Evolutionary conservation across 331 rosid species (phyloP).

Genomic region (Spiraea crenata): DNA sequence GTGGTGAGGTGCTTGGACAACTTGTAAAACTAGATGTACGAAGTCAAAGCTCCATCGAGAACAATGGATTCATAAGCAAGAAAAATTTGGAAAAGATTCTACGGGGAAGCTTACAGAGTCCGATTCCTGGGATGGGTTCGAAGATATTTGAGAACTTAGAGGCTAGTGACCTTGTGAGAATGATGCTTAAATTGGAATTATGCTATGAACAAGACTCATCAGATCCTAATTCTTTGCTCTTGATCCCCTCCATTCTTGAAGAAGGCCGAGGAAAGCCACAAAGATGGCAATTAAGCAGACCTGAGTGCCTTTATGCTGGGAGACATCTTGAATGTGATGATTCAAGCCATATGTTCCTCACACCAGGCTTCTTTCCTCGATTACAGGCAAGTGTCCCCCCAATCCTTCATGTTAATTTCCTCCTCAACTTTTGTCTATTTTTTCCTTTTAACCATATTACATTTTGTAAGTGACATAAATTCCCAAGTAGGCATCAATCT

Average conservation of each 20-base stretch:
- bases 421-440: slow-evolving; percentile 4
- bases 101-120: slow-evolving; percentile 73
- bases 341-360: slow-evolving; percentile 88
- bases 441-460: neutral
- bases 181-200: slow-evolving; percentile 58
- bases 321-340: slow-evolving; percentile 94
- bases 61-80: slow-evolving; percentile 66
- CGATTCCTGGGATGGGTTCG: slow-evolving; percentile 78
- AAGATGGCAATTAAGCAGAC: slow-evolving; percentile 65
- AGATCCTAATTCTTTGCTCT: slow-evolving; percentile 51
- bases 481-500: neutral
- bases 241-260: slow-evolving; percentile 84
- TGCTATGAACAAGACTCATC: slow-evolving; percentile 51
- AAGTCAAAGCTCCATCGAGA: slow-evolving; percentile 52
- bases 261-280: slow-evolving; percentile 90
- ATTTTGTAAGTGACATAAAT: neutral
- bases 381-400: slow-evolving; percentile 61
- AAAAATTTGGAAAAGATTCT: slow-evolving; percentile 77
- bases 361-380: slow-evolving; percentile 91
- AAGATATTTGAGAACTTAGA: slow-evolving; percentile 85
- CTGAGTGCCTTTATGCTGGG: slow-evolving; percentile 64
- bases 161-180: slow-evolving; percentile 50
- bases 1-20: slow-evolving; percentile 81
- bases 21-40: slow-evolving; percentile 63
- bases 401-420: neutral